Conservation (phyloP, 306 rosid species). For the Casuarina cunninghamiana region DNA sequence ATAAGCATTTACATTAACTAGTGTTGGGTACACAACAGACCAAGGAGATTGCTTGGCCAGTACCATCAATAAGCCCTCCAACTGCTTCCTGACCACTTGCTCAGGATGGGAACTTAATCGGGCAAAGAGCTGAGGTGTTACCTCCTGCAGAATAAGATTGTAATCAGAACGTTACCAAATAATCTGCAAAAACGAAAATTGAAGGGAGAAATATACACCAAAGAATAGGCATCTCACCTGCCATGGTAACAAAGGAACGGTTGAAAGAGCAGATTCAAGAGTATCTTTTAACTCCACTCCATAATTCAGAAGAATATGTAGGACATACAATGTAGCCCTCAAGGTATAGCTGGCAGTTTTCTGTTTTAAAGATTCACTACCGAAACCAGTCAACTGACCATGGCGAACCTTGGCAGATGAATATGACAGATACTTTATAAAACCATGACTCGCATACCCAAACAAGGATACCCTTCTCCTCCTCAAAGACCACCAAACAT, state of each 20-base stretch:
- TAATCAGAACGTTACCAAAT: conserved; percentile 24
- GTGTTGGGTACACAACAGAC: conserved; percentile 87
- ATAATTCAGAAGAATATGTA: conserved; percentile 90
- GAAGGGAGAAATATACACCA: conserved; percentile 18
- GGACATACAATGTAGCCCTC: conserved; percentile 78
- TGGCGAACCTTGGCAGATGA: conserved; percentile 60
- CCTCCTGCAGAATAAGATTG: conserved; percentile 63
- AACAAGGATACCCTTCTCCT: conserved; percentile 84
- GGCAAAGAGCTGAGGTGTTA: conserved; percentile 88
- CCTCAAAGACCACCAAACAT: conserved; percentile 88
- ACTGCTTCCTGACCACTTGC: conserved; percentile 75
- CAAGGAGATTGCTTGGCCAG: conserved; percentile 93
- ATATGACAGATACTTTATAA: conserved; percentile 70
- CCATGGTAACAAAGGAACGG: conserved; percentile 90
- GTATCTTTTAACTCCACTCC: conserved; percentile 85
- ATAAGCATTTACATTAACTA: conserved; percentile 83
- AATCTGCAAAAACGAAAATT: not conserved
- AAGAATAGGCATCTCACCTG: conserved; percentile 62
- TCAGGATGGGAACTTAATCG: conserved; percentile 91
- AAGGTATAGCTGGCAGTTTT: conserved; percentile 79
- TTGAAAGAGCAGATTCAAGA: conserved; percentile 62
- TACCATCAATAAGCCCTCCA: conserved; percentile 88
- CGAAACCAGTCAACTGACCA: conserved; percentile 52
- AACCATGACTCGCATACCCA: conserved; percentile 90
- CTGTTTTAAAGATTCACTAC: conserved; percentile 56